Evolutionary conservation across 2,329 filamentous ascomycete genomes (phyloP), one percentile per base, ranked within the genome.

Genomic region (Akanthomyces uredinophilus): DNA sequence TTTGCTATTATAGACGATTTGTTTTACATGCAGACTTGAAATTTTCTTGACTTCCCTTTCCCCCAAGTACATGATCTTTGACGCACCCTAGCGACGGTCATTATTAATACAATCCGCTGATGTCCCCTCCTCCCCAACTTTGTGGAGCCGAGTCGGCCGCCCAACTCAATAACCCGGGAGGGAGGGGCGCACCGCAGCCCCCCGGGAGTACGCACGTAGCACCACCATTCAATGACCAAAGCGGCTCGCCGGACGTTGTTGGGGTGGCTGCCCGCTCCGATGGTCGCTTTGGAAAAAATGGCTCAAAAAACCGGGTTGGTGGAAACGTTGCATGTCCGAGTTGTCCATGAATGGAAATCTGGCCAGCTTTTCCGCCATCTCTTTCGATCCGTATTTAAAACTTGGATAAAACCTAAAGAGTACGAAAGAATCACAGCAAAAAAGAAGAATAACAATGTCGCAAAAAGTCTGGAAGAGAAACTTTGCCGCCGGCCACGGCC

Each of bases 391-490:
- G n/a, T n/a, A n/a, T n/a, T n/a, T n/a, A n/a, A n/a, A n/a, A n/a
- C n/a, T 46, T 6, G 6, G 20, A 20, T 24, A 35, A 35, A 5
- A 35, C 32, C 7, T 35, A 10, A 10, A 35, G 7, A 35, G n/a
- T n/a, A 35, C 32, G 4, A 35, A 16, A 37, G 7, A 6, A 7
- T 11, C 22, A 20, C 11, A 41, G 16, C 11, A 32, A 24, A 3
- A 52, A 51, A 16, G 2, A 1, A 54, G 32, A 7, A 39, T 18
- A 82, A 63, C 75, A 69, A 65, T 82, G 71, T n/a, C 67, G 44
- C 69, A 68, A 32, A 67, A 66, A 22, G 67, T 71, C 61, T 69
- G 66, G 64, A 65, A 66, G 54, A 70, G 70, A 62, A 68, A 65
- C n/a, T 67, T 68, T 61, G 63, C 66, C 14, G 63, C 62, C n/a